Percentiles rank a stretch among this genome's conserved stretches.
Evolutionary conservation across 2,329 filamentous ascomycete genomes (phyloP).

Genomic region (Ophiobolus disseminans): DNA sequence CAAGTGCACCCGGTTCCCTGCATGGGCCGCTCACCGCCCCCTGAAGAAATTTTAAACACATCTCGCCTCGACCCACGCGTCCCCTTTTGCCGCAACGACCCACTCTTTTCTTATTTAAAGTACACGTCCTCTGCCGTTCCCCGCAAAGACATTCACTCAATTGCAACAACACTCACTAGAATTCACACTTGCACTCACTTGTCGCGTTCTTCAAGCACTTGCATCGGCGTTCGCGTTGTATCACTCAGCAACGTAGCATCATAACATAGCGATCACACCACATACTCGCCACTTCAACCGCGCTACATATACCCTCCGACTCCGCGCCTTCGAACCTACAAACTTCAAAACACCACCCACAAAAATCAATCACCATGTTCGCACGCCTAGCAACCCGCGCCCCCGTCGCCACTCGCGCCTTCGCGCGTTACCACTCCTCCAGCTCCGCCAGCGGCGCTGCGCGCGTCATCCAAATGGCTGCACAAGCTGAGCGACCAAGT

Average conservation of each 20-base stretch:
- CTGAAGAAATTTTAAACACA: slow-evolving; percentile 12
- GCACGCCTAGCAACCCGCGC: slow-evolving; percentile 28
- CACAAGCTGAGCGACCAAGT: slow-evolving; percentile 40
- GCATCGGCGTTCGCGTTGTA: slow-evolving; percentile 10
- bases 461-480: slow-evolving; percentile 40
- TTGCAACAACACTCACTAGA: not conserved
- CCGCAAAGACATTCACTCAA: slow-evolving; percentile 9
- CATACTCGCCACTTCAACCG: slow-evolving; percentile 1
- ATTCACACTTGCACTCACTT: not conserved
- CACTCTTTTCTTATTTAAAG: slow-evolving; percentile 25
- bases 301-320: slow-evolving; percentile 1
- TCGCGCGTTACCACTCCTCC: slow-evolving; percentile 41
- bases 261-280: not conserved
- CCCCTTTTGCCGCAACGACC: slow-evolving; percentile 13
- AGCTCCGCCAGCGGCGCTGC: slow-evolving; percentile 28
- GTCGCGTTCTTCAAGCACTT: not conserved
- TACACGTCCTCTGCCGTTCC: slow-evolving; percentile 6
- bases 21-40: slow-evolving; percentile 28
- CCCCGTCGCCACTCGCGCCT: slow-evolving; percentile 29
- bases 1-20: slow-evolving; percentile 10
- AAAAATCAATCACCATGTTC: slow-evolving; percentile 26
- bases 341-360: slow-evolving; percentile 1
- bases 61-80: no score
- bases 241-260: slow-evolving; percentile 1
- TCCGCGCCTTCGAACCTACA: not conserved